Base-by-base conservation (phyloP, 371 early-diverging fungal species). In the Rhizomucor pusillus region DNA sequence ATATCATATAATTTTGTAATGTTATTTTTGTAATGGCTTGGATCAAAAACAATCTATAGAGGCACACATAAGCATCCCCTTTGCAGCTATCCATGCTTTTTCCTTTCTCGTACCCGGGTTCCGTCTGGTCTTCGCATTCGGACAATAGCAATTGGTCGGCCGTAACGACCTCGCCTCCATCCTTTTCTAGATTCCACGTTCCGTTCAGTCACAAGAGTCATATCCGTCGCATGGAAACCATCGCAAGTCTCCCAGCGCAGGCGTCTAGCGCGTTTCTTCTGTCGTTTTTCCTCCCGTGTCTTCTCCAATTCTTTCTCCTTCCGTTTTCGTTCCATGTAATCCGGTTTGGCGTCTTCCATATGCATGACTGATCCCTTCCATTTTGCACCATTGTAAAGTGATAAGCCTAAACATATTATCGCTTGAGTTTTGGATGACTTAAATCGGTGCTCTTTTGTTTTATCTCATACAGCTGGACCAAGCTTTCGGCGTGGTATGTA, bases 331-430 rank as follows among this genome's bases (percentile, higher is more conserved):
- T 75, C 77, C 59, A 66, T 64, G 71, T 85, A 92, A 60, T 85
- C 81, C 34, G 82, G 82, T 60, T 89, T 89, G 5, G 95, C 92
- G 34, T 88, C 90, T 57, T 91, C 90, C 24, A 94, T 66, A 46
- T 81, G 79, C 57, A 94, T 57, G 19, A 73, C 71, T 46, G 77
- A 67, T 24, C 93, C 95, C 66, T 87, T 91, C 95, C 95, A 94
- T 56, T 90, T 91, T n/a, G 94, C 79, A 0, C 89, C 87, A 46
- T 90, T 88, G 57, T 84, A 89, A 2, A 80, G 63, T 2, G 77
- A 65, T 1, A 88, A 36, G 48, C 85, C 87, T 84, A 50, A 5
- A 19, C 75, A 55, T 71, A 75, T 14, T 63, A 12, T 64, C 13
- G 5, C 13, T 18, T 20, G 35, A 33, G 45, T 9, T 43, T 9